These are phyloP conservation scores for Helichrysum umbraculigerum DNA, from an alignment of 129 eudicot genomes.

Conservation along the genomic window DNA sequence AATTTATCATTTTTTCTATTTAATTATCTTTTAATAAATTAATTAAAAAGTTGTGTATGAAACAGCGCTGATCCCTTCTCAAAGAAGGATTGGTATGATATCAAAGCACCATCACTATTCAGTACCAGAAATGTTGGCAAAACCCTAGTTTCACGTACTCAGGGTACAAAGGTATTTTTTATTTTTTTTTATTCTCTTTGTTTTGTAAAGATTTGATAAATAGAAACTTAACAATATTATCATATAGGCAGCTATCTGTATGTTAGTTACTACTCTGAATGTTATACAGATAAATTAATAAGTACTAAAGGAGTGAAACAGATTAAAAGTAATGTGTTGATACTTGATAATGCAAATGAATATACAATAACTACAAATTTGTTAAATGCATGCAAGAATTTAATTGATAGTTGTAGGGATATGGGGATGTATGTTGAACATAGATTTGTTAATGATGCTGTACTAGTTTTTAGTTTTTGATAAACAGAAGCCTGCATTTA, in stretches of 20 bases:
- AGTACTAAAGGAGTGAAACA: neutral
- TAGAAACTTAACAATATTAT: too few species aligned
- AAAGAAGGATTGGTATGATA: slow-evolving; percentile 91
- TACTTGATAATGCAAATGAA: neutral
- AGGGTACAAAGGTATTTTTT: slow-evolving; percentile 75
- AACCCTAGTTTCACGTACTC: slow-evolving; percentile 80
- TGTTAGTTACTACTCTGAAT: too few species aligned
- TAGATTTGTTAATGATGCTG: neutral
- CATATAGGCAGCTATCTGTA: neutral
- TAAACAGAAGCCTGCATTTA: neutral
- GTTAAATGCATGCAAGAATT: neutral
- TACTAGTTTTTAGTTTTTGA: too few species aligned
- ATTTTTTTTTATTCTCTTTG: neutral
- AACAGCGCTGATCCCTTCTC: slow-evolving; percentile 70
- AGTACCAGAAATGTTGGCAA: slow-evolving; percentile 61
- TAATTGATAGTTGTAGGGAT: too few species aligned
- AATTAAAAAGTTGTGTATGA: neutral
- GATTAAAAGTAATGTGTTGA: neutral
- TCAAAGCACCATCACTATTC: slow-evolving; percentile 77
- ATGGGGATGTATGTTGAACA: neutral
- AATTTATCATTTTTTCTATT: neutral
- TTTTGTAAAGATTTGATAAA: neutral
- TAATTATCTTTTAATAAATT: neutral
- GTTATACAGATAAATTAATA: neutral
- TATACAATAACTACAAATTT: neutral